Conservation (phyloP, 2,329 filamentous ascomycete species). For the Penicillium decumbens region DNA sequence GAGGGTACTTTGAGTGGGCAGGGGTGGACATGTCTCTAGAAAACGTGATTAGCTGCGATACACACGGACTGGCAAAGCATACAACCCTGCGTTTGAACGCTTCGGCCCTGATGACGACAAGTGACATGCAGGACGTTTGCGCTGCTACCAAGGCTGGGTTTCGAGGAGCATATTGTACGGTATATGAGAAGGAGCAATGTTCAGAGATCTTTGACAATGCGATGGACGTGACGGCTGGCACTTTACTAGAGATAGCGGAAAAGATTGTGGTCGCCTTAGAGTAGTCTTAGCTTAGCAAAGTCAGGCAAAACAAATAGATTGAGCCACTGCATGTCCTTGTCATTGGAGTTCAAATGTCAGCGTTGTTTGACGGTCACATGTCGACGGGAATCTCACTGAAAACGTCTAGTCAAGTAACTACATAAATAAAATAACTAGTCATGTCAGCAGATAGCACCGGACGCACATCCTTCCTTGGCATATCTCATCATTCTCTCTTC, state of each 20-base stretch:
- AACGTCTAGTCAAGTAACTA: not conserved
- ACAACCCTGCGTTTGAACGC: constrained; percentile 42
- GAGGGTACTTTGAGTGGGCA: constrained; percentile 50
- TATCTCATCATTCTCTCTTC: too few species aligned
- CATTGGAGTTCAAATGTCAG: not conserved
- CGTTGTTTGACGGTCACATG: not conserved
- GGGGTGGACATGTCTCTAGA: constrained; percentile 50
- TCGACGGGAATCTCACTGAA: not conserved
- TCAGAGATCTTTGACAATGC: constrained; percentile 48
- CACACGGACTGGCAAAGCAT: constrained; percentile 48
- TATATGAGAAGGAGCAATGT: constrained; percentile 51
- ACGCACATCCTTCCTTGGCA: too few species aligned
- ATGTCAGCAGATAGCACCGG: too few species aligned
- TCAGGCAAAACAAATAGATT: not conserved
- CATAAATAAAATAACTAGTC: too few species aligned
- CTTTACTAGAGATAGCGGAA: constrained; percentile 49
- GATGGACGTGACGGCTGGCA: constrained; percentile 50
- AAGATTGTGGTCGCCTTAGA: constrained; percentile 16
- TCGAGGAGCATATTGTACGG: constrained; percentile 51
- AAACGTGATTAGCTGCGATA: constrained; percentile 52
- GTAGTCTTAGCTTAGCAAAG: not conserved
- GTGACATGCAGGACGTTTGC: constrained; percentile 58
- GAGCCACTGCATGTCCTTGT: not conserved
- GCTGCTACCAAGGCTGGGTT: constrained; percentile 51
- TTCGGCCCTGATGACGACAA: constrained; percentile 40